Percentiles rank a stretch among this genome's conserved stretches.
phyloP scores from a whole-genome alignment of 2,329 filamentous ascomycete genomes.

The Hymenoscyphus linearis region DNA sequence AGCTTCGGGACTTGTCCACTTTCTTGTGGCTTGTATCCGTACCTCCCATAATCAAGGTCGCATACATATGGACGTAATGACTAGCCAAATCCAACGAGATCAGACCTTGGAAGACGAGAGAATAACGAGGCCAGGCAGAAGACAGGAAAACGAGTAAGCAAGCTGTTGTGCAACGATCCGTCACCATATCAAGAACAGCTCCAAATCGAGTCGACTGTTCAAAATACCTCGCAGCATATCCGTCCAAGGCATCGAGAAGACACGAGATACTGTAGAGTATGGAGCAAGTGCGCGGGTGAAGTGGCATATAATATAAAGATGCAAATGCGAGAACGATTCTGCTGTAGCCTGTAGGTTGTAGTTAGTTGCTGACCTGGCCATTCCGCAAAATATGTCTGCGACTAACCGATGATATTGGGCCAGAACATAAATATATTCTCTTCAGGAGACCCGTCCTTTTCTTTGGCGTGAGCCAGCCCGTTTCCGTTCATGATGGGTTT shows the following conservation, averaged over 20 bases:
- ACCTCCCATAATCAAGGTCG: slow-evolving; percentile 82
- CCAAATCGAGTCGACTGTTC: slow-evolving; percentile 94
- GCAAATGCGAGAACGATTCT: slow-evolving; percentile 78
- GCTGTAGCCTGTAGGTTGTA: slow-evolving; percentile 57
- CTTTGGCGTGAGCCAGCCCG: slow-evolving; percentile 35
- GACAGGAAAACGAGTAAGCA: slow-evolving; percentile 93
- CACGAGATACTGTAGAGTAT: slow-evolving; percentile 90
- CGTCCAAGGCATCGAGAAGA: slow-evolving; percentile 90
- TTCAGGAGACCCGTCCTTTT: slow-evolving; percentile 35
- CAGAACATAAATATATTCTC: slow-evolving; percentile 82
- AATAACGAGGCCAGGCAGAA: slow-evolving; percentile 90
- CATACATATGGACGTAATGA: slow-evolving; percentile 99
- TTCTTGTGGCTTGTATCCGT: slow-evolving; percentile 83
- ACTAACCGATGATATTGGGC: slow-evolving; percentile 74
- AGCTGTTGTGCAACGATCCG: slow-evolving; percentile 92
- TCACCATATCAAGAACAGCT: slow-evolving; percentile 98
- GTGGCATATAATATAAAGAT: slow-evolving; percentile 97
- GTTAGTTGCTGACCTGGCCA: slow-evolving; percentile 14
- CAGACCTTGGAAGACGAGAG: slow-evolving; percentile 87
- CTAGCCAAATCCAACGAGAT: slow-evolving; percentile 91
- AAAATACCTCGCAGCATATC: slow-evolving; percentile 80
- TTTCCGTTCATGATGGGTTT: slow-evolving; percentile 41
- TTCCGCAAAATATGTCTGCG: not conserved
- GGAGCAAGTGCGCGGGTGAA: slow-evolving; percentile 94
- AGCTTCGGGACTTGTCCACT: slow-evolving; percentile 80